Evolutionary conservation across 805 yeast genomes (phyloP).

Genomic region (Spathaspora passalidarum): DNA sequence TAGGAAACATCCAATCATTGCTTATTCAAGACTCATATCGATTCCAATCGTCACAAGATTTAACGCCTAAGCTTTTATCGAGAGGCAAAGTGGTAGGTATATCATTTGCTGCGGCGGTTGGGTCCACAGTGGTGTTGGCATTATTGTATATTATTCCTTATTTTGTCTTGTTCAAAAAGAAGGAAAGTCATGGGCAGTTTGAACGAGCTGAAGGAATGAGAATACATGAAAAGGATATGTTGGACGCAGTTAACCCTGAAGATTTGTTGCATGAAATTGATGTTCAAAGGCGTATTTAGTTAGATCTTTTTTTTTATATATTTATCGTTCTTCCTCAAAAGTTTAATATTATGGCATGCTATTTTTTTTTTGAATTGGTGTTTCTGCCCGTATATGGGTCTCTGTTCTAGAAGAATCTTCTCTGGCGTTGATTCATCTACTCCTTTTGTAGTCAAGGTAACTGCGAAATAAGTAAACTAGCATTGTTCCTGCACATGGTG

Average conservation of each 20-base stretch:
- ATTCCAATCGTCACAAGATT: slow-evolving; percentile 35
- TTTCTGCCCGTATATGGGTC: too few species aligned
- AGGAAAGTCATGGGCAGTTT: slow-evolving; percentile 6
- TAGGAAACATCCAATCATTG: slow-evolving; percentile 31
- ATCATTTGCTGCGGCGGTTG: slow-evolving; percentile 45
- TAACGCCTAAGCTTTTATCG: slow-evolving; percentile 22
- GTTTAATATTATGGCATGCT: not conserved
- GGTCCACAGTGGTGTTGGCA: slow-evolving; percentile 40
- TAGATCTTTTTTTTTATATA: not conserved
- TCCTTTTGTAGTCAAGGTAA: too few species aligned
- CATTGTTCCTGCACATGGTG: too few species aligned
- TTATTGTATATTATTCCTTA: slow-evolving; percentile 40
- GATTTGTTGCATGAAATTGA: slow-evolving; percentile 45
- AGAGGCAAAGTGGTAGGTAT: slow-evolving; percentile 44
- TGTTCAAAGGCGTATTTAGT: slow-evolving; percentile 30
- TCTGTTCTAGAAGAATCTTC: too few species aligned
- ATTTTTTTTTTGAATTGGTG: not conserved
- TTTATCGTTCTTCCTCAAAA: too few species aligned
- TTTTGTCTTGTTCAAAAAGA: slow-evolving; percentile 30
- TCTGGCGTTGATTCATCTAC: not conserved
- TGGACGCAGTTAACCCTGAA: slow-evolving; percentile 42
- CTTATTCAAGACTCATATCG: slow-evolving; percentile 33
- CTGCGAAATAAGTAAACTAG: too few species aligned
- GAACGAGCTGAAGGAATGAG: slow-evolving; percentile 20
- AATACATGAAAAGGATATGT: slow-evolving; percentile 43